Percentiles rank a stretch among this genome's conserved stretches.
Conservation (phyloP, 2,329 filamentous ascomycete genomes). For the Shiraia bambusicola region DNA sequence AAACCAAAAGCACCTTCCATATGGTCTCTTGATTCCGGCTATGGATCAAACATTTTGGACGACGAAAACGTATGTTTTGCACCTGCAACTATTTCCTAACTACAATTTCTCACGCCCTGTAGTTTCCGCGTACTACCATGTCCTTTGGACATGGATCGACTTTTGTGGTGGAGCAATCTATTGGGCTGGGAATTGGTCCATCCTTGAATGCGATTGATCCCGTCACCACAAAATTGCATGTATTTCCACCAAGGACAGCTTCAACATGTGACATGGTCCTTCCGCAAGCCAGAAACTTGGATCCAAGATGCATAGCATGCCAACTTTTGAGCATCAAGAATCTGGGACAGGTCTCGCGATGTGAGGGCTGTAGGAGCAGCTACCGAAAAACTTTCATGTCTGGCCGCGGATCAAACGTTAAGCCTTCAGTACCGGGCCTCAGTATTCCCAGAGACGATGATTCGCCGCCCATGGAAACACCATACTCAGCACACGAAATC, state of each 20-base stretch:
- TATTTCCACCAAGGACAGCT: slow-evolving; percentile 20
- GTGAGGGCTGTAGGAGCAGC: slow-evolving; percentile 21
- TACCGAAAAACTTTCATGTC: not conserved
- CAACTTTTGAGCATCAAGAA: slow-evolving; percentile 28
- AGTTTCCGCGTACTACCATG: slow-evolving; percentile 10
- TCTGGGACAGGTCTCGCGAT: slow-evolving; percentile 22
- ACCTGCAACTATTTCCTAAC: too few species aligned
- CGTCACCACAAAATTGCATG: slow-evolving; percentile 20
- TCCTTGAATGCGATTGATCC: slow-evolving; percentile 21
- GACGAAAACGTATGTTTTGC: slow-evolving; percentile 17
- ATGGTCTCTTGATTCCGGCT: slow-evolving; percentile 40
- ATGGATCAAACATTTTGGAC: slow-evolving; percentile 23
- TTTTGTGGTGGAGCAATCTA: not conserved
- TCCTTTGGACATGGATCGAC: slow-evolving; percentile 1
- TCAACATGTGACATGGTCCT: slow-evolving; percentile 11
- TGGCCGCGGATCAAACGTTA: slow-evolving; percentile 1
- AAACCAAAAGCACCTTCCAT: slow-evolving; percentile 31
- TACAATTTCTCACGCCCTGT: slow-evolving; percentile 7
- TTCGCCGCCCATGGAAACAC: slow-evolving; percentile 5
- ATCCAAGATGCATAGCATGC: slow-evolving; percentile 22
- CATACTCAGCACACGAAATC: slow-evolving; percentile 30
- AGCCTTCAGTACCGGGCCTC: slow-evolving; percentile 9
- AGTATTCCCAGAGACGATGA: slow-evolving; percentile 7
- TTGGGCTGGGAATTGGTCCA: slow-evolving; percentile 6
- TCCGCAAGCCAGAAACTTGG: slow-evolving; percentile 7